Evolutionary conservation across 441 rosid genomes (phyloP).

Genomic region (Gossypium davidsonii): DNA sequence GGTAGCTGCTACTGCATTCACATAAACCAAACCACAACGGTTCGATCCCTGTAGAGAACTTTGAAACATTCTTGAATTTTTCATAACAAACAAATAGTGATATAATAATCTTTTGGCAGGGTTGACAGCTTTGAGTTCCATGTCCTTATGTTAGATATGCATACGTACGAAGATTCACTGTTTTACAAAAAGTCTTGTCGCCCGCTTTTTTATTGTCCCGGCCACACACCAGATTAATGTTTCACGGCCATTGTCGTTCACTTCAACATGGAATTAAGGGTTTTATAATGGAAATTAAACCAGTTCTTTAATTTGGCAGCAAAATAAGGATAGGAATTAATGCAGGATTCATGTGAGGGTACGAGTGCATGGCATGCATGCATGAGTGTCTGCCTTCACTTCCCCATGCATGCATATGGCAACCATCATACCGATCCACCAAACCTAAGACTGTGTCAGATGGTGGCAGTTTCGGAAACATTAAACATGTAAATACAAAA

Average conservation of each 20-base stretch:
- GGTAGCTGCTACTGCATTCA: neutral
- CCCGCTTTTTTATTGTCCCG: neutral
- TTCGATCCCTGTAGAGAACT: neutral
- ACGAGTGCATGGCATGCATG: conserved; percentile 18
- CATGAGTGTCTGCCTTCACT: conserved; percentile 33
- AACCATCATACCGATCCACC: conserved; percentile 21
- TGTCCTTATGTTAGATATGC: conserved; percentile 2
- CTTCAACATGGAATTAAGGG: neutral
- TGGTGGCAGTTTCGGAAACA: neutral
- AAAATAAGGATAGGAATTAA: neutral
- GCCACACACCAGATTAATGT: neutral
- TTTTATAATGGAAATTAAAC: neutral
- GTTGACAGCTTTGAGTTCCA: conserved; percentile 17
- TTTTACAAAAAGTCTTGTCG: neutral
- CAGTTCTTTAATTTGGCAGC: neutral
- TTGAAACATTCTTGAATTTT: neutral
- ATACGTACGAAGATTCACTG: neutral
- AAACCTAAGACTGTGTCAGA: neutral
- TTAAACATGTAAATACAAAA: neutral
- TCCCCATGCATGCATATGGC: conserved; percentile 27
- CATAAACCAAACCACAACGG: neutral
- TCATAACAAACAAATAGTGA: neutral
- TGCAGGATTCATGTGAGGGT: conserved; percentile 7
- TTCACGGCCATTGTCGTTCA: neutral
- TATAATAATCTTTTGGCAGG: conserved; percentile 7